Base-by-base conservation (phyloP, 2,329 filamentous ascomycete species). In the Cladophialophora psammophila region DNA sequence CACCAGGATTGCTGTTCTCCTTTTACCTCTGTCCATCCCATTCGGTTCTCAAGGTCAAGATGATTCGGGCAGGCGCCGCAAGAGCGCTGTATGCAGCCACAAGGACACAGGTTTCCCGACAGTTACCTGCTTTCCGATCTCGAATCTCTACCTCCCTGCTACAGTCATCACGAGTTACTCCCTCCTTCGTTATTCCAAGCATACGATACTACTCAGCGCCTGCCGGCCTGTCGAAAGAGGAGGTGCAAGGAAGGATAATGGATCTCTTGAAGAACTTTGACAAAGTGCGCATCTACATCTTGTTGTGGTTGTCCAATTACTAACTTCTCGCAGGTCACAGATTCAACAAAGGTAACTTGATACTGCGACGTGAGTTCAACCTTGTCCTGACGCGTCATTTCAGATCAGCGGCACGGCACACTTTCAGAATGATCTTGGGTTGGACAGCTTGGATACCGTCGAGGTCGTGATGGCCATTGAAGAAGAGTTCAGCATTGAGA, bases 401-500 rank as follows among this genome's bases (percentile, higher is more conserved):
- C 75, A 98, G 94, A 92, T 99, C 79, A 92, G 89, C 77, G 83
- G 88, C 71, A 86, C 84, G 62, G 90, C 94, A 67, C 94, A 98
- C 87, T 99, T 99, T 84, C 87, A 93, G 79, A 98, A 97, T 81
- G 94, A 99, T 83, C 91, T 99, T 72, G 95, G 94, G 73, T 86
- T 99, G 76, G 95, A 99, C 85, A 96, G 91, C 83, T 88, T 99
- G 81, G 95, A 99, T 81, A 97, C 95, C 71, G 95, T 99, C 72
- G 95, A 99, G 87, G 95, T 99, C 74, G 95, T 99, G 76, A 99
- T 99, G 95, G 95, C 95, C 73, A 98, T 99, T 83, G 95, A 99
- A 88, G 95, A 99, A 88, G 88, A 91, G 78, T 91, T 91, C 83
- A 90, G 93, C 90, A 95, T 97, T 80, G 94, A 97, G 87, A 97